phyloP scores from a whole-genome alignment of 768 basidiomycete species.

The Suillus clintonianus region DNA sequence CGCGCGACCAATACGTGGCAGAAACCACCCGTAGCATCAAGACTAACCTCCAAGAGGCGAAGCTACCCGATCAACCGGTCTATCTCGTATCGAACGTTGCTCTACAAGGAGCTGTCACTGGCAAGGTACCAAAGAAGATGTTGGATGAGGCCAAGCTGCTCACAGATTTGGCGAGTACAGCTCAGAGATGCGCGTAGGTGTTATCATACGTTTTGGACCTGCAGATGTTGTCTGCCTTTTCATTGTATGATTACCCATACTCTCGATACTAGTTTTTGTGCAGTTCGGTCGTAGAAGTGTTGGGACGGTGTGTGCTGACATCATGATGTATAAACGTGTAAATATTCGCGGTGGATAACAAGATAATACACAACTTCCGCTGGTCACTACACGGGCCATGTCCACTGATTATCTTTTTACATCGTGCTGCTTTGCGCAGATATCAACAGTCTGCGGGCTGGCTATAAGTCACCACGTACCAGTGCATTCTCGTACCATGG shows the following conservation, averaged over 20 bases:
- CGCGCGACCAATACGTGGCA: slow-evolving; percentile 10
- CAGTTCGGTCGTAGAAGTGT: no score
- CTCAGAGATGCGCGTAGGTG: neutral
- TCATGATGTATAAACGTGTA: no score
- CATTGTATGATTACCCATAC: neutral
- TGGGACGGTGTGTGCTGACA: no score
- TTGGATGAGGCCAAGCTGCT: slow-evolving; percentile 6
- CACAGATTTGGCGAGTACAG: slow-evolving; percentile 5
- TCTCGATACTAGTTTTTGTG: no score
- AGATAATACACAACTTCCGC: no score
- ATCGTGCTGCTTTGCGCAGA: no score
- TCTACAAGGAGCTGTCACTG: slow-evolving; percentile 3
- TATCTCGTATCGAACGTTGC: slow-evolving; percentile 18
- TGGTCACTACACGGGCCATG: no score
- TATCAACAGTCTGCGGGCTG: no score
- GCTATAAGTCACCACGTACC: no score
- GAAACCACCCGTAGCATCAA: slow-evolving; percentile 10
- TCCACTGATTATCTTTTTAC: no score
- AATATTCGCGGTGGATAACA: no score
- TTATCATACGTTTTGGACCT: neutral
- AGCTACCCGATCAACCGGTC: slow-evolving; percentile 15
- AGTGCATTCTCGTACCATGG: no score
- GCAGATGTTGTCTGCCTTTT: neutral
- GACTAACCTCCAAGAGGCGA: slow-evolving; percentile 10
- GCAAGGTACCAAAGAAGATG: neutral